Evolutionary conservation across 148 eudicot species (phyloP).

Genomic region (Heliamphora exappendiculata): DNA sequence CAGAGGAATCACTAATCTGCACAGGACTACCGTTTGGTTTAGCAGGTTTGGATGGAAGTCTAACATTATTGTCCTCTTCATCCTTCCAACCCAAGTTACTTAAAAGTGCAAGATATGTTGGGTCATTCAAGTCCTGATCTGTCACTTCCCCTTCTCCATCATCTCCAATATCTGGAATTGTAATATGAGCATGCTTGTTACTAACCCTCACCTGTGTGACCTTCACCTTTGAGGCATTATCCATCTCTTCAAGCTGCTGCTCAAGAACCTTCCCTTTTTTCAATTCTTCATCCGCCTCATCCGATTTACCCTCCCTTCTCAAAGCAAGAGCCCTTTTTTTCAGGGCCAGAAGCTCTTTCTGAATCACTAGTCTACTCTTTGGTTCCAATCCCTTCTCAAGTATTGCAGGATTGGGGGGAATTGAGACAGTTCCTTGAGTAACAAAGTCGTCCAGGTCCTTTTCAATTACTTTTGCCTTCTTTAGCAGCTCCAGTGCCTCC

Average conservation of each 20-base stretch:
- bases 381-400: constrained; percentile 24
- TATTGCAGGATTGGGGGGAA: background rate
- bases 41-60: constrained; percentile 21
- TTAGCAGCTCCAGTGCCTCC: constrained; percentile 61
- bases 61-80: constrained; percentile 29
- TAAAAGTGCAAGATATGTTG: constrained; percentile 66
- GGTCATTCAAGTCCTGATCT: constrained; percentile 81
- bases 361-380: constrained; percentile 62
- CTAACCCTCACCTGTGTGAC: constrained; percentile 13
- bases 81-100: constrained; percentile 88
- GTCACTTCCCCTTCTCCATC: constrained; percentile 57
- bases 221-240: constrained; percentile 36
- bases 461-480: constrained; percentile 71
- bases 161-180: constrained; percentile 30
- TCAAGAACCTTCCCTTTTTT: constrained; percentile 76
- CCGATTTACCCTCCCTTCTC: constrained; percentile 73
- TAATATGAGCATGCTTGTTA: constrained; percentile 24
- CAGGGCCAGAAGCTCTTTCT: constrained; percentile 75
- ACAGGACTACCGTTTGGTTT: constrained; percentile 8
- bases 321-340: constrained; percentile 84
- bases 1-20: constrained; percentile 16
- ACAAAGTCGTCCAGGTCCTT: constrained; percentile 39
- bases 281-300: constrained; percentile 86
- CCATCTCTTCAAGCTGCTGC: constrained; percentile 79
- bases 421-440: constrained; percentile 7